phyloP scores from a whole-genome alignment of 2,329 filamentous ascomycete species.

The Cordyceps sp. region DNA sequence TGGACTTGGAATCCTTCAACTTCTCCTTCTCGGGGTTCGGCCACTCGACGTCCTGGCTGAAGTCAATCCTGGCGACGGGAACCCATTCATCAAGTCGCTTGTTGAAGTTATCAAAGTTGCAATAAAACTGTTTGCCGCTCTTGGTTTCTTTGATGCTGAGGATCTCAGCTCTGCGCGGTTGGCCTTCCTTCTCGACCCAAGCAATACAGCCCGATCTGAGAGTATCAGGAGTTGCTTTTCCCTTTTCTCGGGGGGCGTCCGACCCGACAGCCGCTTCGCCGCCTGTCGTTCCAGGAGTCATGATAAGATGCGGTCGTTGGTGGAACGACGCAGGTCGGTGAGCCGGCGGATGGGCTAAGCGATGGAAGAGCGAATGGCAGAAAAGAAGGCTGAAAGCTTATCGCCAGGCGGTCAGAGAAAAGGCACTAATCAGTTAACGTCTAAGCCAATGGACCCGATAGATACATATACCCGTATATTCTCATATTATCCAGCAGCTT shows the following conservation, averaged over 20 bases:
- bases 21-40: slow-evolving; percentile 76
- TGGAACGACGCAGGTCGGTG: too few species aligned
- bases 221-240: slow-evolving; percentile 71
- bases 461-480: too few species aligned
- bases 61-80: slow-evolving; percentile 63
- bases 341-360: too few species aligned
- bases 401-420: too few species aligned
- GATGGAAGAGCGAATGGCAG: too few species aligned
- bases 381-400: too few species aligned
- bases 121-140: slow-evolving; percentile 79
- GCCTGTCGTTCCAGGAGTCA: slow-evolving; percentile 31
- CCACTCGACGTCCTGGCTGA: slow-evolving; percentile 88
- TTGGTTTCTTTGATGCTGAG: slow-evolving; percentile 86
- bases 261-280: slow-evolving; percentile 39
- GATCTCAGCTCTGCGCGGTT: slow-evolving; percentile 84
- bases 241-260: slow-evolving; percentile 47
- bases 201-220: slow-evolving; percentile 47
- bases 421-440: too few species aligned
- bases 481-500: too few species aligned
- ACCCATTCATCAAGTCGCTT: slow-evolving; percentile 82
- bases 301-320: slow-evolving; percentile 25
- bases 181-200: slow-evolving; percentile 54
- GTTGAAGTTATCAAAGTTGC: slow-evolving; percentile 98
- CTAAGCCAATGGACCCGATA: too few species aligned
- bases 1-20: slow-evolving; percentile 59